Evolutionary conservation across 257 asterid genomes (phyloP).

Genomic region (Anisodus tanguticus): DNA sequence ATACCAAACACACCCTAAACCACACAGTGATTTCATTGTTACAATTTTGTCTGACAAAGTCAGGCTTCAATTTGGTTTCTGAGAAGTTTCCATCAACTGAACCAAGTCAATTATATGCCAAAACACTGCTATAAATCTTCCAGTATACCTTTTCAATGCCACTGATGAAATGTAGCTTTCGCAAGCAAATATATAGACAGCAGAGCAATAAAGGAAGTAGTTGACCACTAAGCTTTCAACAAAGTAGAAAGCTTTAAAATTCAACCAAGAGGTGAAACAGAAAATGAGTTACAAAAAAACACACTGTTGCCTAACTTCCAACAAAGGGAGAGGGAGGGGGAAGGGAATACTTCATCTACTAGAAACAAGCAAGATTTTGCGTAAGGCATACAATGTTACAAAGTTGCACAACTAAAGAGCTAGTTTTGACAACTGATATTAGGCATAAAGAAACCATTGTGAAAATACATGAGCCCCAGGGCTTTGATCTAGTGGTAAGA

Average conservation of each 20-base stretch:
- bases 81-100: slow-evolving; percentile 12
- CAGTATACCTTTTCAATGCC: not conserved
- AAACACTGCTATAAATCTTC: not conserved
- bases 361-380: slow-evolving; percentile 6
- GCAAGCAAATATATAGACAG: slow-evolving; percentile 9
- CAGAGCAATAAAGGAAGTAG: not conserved
- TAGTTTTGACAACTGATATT: slow-evolving; percentile 3
- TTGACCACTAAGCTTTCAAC: not conserved
- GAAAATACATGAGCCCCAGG: slow-evolving; percentile 11
- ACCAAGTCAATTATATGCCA: slow-evolving; percentile 12
- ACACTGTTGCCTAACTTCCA: slow-evolving; percentile 13
- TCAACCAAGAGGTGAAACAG: slow-evolving; percentile 19
- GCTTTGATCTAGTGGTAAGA: not conserved
- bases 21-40: not conserved
- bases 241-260: not conserved
- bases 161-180: not conserved
- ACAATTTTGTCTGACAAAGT: slow-evolving; percentile 10
- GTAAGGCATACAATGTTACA: not conserved
- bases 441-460: not conserved
- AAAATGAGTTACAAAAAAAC: not conserved
- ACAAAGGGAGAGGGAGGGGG: not conserved
- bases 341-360: not conserved
- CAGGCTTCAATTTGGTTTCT: not conserved
- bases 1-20: not conserved
- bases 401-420: slow-evolving; percentile 9